Evolutionary conservation across 257 asterid genomes (phyloP).

Genomic region (Nicotiana attenuata): DNA sequence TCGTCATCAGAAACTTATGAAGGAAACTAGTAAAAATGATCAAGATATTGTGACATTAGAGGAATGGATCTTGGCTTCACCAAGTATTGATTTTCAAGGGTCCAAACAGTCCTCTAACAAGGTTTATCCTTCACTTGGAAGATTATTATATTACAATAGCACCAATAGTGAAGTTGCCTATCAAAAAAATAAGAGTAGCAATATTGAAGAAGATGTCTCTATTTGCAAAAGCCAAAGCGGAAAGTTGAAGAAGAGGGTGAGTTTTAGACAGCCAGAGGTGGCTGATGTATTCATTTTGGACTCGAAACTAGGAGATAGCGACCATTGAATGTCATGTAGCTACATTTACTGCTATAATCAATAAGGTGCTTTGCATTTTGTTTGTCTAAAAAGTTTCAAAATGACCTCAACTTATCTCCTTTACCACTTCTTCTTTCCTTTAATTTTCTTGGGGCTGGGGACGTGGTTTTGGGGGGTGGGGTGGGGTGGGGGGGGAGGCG

Average conservation of each 20-base stretch:
- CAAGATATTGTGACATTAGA: constrained; percentile 24
- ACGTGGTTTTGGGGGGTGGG: too few species aligned
- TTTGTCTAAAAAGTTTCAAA: neutral
- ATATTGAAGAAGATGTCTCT: constrained; percentile 3
- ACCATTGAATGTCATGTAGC: neutral
- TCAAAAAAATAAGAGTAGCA: neutral
- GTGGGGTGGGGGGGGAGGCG: too few species aligned
- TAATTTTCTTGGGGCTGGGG: neutral
- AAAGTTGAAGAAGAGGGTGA: constrained; percentile 49
- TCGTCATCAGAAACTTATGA: constrained; percentile 3
- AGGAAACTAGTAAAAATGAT: neutral
- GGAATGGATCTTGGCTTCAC: constrained; percentile 46
- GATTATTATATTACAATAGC: neutral
- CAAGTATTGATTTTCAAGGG: constrained; percentile 17
- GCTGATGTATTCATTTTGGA: constrained; percentile 42
- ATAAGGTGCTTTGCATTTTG: neutral
- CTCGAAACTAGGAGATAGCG: neutral
- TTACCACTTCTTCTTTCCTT: neutral
- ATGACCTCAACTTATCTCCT: neutral
- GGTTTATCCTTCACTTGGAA: constrained; percentile 39
- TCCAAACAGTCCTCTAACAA: constrained; percentile 24
- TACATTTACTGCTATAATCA: neutral
- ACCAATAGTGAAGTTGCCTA: neutral
- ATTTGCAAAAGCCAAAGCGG: constrained; percentile 17
- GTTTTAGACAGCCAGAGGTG: constrained; percentile 54